Percentiles rank a stretch among this genome's conserved stretches.
phyloP scores from a whole-genome alignment of 176 grass and related monocot species.

The Poa pratensis region DNA sequence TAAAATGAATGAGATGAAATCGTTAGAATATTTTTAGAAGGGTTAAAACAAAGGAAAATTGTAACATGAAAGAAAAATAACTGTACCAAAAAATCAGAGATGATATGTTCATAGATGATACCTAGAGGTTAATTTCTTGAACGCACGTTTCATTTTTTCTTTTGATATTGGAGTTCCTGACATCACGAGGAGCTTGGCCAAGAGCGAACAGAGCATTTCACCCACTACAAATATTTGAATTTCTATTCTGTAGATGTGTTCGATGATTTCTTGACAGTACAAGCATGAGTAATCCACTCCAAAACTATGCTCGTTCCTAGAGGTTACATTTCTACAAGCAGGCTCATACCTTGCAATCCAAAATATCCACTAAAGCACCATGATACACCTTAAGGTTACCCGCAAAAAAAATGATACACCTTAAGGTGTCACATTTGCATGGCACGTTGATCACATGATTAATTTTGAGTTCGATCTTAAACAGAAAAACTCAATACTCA shows the following conservation, averaged over 20 bases:
- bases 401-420: background rate
- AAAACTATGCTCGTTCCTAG: background rate
- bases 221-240: background rate
- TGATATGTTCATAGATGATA: background rate
- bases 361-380: background rate
- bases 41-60: background rate
- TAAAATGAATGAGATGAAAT: background rate
- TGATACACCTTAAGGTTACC: background rate
- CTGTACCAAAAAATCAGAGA: background rate
- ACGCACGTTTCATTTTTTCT: too few relatives aligned
- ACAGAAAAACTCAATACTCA: background rate
- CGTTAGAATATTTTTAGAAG: background rate
- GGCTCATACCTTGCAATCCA: background rate
- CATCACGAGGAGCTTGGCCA: background rate
- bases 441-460: background rate
- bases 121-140: too few relatives aligned
- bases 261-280: background rate
- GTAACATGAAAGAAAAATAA: constrained; percentile 1
- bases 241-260: background rate
- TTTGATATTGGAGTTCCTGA: too few relatives aligned
- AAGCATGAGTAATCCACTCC: background rate
- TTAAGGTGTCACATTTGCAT: background rate
- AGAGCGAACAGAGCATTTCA: background rate
- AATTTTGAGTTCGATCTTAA: background rate
- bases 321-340: background rate